phyloP scores from a whole-genome alignment of 768 basidiomycete genomes.

The Rubroboletus satanas region DNA sequence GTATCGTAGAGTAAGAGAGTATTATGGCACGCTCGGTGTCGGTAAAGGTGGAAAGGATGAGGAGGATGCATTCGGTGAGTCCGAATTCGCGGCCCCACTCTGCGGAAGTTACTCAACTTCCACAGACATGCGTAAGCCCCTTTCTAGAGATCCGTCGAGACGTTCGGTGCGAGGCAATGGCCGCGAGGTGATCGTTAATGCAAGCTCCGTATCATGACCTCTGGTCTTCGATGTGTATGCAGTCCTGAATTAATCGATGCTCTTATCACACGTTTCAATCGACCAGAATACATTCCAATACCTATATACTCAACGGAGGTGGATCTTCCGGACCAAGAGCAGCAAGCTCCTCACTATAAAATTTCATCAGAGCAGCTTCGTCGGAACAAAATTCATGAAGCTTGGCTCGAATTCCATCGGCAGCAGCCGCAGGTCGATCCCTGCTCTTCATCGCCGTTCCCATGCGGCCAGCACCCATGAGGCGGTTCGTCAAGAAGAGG shows the following conservation, averaged over 20 bases:
- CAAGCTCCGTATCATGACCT: slow-evolving; percentile 35
- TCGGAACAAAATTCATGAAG: slow-evolving; percentile 67
- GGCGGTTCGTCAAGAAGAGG: slow-evolving; percentile 83
- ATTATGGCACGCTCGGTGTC: slow-evolving; percentile 73
- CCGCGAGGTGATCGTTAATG: slow-evolving; percentile 62
- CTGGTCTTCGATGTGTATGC: slow-evolving; percentile 5
- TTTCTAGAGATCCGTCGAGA: slow-evolving; percentile 55
- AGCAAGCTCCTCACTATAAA: slow-evolving; percentile 73
- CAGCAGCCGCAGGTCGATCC: slow-evolving; percentile 52
- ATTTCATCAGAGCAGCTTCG: slow-evolving; percentile 45
- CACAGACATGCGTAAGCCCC: slow-evolving; percentile 68
- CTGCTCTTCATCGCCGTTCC: slow-evolving; percentile 52
- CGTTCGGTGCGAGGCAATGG: slow-evolving; percentile 71
- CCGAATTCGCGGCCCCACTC: neutral
- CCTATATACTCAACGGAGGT: slow-evolving; percentile 43
- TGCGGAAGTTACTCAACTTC: neutral
- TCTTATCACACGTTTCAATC: slow-evolving; percentile 8
- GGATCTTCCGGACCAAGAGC: slow-evolving; percentile 42
- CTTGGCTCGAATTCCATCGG: slow-evolving; percentile 57
- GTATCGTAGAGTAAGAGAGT: slow-evolving; percentile 85
- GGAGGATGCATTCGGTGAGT: slow-evolving; percentile 88
- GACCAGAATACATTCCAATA: slow-evolving; percentile 8
- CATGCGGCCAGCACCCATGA: slow-evolving; percentile 70
- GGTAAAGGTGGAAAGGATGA: slow-evolving; percentile 79
- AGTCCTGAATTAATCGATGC: neutral